Evolutionary conservation across 805 yeast genomes (phyloP), one percentile per base, ranked within the genome.

Genomic region (Groenewaldozyma tartarivorans): DNA sequence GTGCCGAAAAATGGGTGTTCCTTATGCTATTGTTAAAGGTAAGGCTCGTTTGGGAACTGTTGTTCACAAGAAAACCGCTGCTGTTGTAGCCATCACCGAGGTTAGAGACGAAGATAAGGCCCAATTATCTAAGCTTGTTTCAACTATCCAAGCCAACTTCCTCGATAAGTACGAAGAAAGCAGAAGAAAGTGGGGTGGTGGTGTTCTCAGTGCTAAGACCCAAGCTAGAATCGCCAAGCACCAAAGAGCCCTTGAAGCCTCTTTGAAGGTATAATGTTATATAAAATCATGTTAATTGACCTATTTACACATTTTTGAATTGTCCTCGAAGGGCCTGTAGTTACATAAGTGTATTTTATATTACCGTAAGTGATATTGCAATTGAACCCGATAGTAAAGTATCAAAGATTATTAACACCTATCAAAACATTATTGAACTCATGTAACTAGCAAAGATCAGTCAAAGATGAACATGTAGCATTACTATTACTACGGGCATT

Each of bases 141-240:
- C 96, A 45, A 81, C 97, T 62, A 77, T 90, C 69, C 79, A 86
- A 73, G 81, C 94, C 56, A 87, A 86, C 92, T 90, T 81, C 72
- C 68, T 71, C 60, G 95, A 84, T 66, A 85, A 86, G 73, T 85
- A 81, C 82, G 96, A 90, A 64, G 96, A 92, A 60, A 64, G 76
- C 66, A 90, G 94, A 79, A 87, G 85, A 75, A 95, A 86, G 81
- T 90, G 98, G 98, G 97, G 97, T 78, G 98, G 98, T 78, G 98
- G 98, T 78, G 66, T 86, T 70, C 74, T 92, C 78, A 96, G 97
- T 70, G 73, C 82, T 60, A 92, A 90, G 77, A 86, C 96, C 63
- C 77, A 75, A 62, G 92, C 79, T 64, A 85, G 81, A 75, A 65
- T 68, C 52, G 88, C 77, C 59, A 85, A 83, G 80, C 79, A 68